Base-by-base conservation (phyloP, 2,329 filamentous ascomycete genomes). In the Neopestalotiopsis clavispora region DNA sequence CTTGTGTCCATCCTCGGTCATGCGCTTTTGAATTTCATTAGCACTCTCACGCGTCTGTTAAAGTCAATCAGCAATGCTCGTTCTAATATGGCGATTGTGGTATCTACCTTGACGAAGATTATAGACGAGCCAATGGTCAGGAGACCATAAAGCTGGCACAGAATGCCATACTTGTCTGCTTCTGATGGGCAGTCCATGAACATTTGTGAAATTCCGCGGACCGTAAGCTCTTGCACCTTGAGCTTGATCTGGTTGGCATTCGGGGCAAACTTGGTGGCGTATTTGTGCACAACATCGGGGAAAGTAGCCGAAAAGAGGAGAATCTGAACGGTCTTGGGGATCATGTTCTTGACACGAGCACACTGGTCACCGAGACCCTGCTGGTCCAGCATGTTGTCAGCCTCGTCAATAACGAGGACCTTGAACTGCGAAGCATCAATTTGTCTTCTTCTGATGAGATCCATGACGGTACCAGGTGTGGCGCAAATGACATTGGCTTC, bases 121-220 rank as follows among this genome's bases (percentile, higher is more conserved):
- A 99, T 97, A 0, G 96, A 98, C 7, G 95, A 97, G 4, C 95
- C 95, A 75, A 98, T 94, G 17, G 95, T 98, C 89, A 99, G 95
- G 59, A 98, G 85, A 69, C 95, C 95, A 78, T 99, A 99, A 69
- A 99, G 92, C 78, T 95, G 94, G 79, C 97, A 92, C 7, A 99
- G 89, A 68, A 93, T 91, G 45, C 92, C 89, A 78, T 97, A 99
- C 80, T 98, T 98, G 76, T 93, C 90, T 45, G 90, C 84, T 73
- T 97, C 93, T 42, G 87, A 87, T 28, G 92, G 89, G 76, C 95
- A 98, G 80, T 99, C 96, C 79, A 99, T 94, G 79, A 97, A 99
- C 83, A 99, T 94, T 78, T 99, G 96, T 73, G 95, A 97, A 79
- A 99, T 99, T 28, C 96, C 96, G 80, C 96, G 94, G 70, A 99